phyloP scores from a whole-genome alignment of 768 basidiomycete genomes.

The Pholiota microspora region DNA sequence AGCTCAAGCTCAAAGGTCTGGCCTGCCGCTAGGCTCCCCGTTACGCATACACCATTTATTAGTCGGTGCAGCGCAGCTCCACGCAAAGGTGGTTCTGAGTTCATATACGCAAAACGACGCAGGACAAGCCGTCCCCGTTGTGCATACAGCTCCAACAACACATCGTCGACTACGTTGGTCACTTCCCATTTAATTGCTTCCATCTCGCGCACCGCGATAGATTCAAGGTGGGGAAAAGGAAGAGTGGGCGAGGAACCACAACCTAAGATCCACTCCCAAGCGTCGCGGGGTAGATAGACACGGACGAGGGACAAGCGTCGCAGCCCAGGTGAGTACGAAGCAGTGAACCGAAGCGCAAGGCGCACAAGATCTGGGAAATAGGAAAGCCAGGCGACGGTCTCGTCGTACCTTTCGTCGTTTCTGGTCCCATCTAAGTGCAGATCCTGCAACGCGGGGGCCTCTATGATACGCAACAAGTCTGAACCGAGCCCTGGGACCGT shows the following conservation, averaged over 20 bases:
- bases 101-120: not conserved
- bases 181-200: not conserved
- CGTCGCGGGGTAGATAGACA: not conserved
- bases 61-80: not conserved
- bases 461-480: not conserved
- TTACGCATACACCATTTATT: not conserved
- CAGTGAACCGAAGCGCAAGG: not conserved
- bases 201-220: not conserved
- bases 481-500: not conserved
- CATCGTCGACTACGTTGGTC: not conserved
- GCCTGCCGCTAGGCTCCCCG: too few relatives aligned
- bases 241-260: not conserved
- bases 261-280: slow-evolving; percentile 2
- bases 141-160: slow-evolving; percentile 1
- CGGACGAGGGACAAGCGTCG: not conserved
- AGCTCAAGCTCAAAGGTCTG: not conserved
- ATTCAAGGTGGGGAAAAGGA: not conserved
- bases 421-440: slow-evolving; percentile 1
- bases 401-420: not conserved
- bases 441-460: not conserved
- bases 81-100: not conserved
- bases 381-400: not conserved
- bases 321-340: not conserved
- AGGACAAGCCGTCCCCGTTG: not conserved
- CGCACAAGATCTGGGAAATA: not conserved